Conservation (phyloP, 148 eudicot species). For the Amaranthus palmeri region DNA sequence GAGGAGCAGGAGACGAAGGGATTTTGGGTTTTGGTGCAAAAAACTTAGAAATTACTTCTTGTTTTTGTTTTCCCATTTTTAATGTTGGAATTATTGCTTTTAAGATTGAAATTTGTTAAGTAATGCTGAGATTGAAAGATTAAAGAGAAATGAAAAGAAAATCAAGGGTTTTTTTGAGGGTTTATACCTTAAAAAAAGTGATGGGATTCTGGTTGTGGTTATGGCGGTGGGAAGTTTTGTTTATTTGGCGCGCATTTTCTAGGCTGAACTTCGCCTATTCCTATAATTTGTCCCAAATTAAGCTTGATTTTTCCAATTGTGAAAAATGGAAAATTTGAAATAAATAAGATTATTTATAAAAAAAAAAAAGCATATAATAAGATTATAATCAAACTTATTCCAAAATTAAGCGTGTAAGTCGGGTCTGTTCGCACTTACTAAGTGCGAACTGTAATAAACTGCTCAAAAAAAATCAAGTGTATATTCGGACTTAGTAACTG, state of each 20-base stretch:
- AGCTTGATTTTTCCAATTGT: too few relatives aligned
- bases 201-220: neutral
- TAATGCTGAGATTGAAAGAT: neutral
- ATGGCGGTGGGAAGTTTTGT: neutral
- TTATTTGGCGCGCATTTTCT: conserved; percentile 24
- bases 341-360: too few relatives aligned
- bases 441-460: too few relatives aligned
- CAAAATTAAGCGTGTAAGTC: too few relatives aligned
- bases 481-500: too few relatives aligned
- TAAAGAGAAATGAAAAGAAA: neutral
- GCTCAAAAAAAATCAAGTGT: too few relatives aligned
- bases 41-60: conserved; percentile 84
- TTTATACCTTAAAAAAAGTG: neutral
- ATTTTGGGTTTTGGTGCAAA: conserved; percentile 68
- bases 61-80: conserved; percentile 80
- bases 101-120: neutral
- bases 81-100: neutral
- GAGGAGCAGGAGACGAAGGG: conserved; percentile 22
- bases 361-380: too few relatives aligned
- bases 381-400: too few relatives aligned
- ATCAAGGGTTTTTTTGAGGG: neutral
- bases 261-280: too few relatives aligned
- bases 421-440: too few relatives aligned
- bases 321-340: too few relatives aligned
- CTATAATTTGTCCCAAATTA: too few relatives aligned